These are phyloP conservation scores for Adansonia digitata DNA, from an alignment of 345 rosid species.

Conservation along the genomic window DNA sequence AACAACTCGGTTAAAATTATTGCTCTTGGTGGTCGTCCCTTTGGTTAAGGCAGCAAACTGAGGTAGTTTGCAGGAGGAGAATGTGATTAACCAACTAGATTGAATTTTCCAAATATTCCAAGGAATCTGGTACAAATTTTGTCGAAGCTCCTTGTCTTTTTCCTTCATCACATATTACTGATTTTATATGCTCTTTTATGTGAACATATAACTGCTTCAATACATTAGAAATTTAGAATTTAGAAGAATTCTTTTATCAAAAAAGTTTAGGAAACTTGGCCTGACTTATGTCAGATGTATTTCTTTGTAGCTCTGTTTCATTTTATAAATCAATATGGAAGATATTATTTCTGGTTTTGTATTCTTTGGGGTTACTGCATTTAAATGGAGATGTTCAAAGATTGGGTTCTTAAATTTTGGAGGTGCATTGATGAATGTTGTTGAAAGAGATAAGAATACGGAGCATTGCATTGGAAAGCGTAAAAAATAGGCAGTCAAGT, in stretches of 20 bases:
- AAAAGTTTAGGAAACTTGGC: not conserved
- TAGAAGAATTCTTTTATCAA: not conserved
- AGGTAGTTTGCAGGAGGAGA: not conserved
- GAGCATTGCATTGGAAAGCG: not conserved
- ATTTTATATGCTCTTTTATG: not conserved
- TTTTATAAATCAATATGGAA: not conserved
- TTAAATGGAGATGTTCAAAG: not conserved
- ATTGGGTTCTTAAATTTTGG: not conserved
- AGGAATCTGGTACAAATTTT: not conserved
- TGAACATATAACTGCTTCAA: not conserved
- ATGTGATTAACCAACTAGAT: not conserved
- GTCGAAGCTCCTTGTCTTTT: not conserved
- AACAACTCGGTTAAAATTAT: constrained; percentile 43
- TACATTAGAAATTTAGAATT: not conserved
- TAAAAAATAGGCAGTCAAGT: not conserved
- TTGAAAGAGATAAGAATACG: not conserved
- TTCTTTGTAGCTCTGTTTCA: not conserved
- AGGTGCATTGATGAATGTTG: not conserved
- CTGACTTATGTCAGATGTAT: not conserved
- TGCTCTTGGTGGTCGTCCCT: not conserved
- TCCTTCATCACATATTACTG: not conserved
- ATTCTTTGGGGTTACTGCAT: not conserved
- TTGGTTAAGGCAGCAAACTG: not conserved
- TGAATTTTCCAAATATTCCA: not conserved
- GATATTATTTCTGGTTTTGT: not conserved